Evolutionary conservation across 306 rosid species (phyloP), one percentile per base, ranked within the genome.

Genomic region (Fragaria iinumae): DNA sequence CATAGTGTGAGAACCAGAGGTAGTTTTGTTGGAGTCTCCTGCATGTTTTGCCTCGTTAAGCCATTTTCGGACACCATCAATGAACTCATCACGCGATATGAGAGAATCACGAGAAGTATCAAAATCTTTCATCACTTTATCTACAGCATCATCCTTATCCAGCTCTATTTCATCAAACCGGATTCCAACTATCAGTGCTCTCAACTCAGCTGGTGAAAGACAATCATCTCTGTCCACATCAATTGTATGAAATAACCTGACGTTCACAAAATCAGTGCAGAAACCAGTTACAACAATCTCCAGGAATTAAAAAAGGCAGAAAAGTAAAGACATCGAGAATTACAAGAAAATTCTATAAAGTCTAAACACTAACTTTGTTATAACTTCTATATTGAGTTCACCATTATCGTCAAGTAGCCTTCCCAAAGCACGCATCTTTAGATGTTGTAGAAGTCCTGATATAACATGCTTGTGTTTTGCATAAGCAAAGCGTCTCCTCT

Each of bases 111-210:
- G 67, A 29, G 91, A 83, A 50, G 89, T 86, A 76, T 92, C 99
- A 67, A 96, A 92, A 72, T 96, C 96, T 0, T 0, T 8, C 90
- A 96, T 80, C 76, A 96, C 56, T 77, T 71, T 86, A 3, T 41
- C 69, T 34, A 86, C 89, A 23, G 96, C 96, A 20, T 91, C 96
- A 8, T 89, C 70, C 5, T 60, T 77, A 66, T 89, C 89, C 52
- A 96, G 85, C 84, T 89, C 93, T 56, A 96, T 48, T 80, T 83
- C 90, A 36, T 86, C 93, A 73, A 91, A 92, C 6, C 67, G 60
- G 79, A 96, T 92, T 79, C 99, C 99, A 38, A 96, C 74, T 6
- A 96, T 75, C 50, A 92, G 82, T 8, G 99, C 99, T 81, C 39
- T 87, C 77, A 92, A 73, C 88, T 96, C 99, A 76, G 84, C 5